These are phyloP conservation scores for Cercospora janseana DNA, from an alignment of 2,329 filamentous ascomycete species.

Conservation along the genomic window DNA sequence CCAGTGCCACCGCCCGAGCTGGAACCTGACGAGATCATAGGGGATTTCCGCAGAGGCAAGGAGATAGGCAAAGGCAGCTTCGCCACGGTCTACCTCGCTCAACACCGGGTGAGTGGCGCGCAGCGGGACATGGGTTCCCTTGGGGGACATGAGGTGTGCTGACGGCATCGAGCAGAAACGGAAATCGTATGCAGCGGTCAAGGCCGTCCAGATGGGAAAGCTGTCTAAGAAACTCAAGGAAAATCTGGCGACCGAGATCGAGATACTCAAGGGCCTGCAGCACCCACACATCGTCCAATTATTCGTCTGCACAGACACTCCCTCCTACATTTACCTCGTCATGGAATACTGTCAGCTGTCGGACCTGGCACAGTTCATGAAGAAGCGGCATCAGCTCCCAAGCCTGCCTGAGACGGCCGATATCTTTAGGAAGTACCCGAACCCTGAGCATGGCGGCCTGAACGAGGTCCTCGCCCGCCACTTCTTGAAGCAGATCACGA, in stretches of 20 bases:
- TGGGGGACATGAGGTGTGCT: slow-evolving; percentile 12
- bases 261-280: slow-evolving; percentile 87
- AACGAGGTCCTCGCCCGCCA: slow-evolving; percentile 96
- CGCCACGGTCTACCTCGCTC: slow-evolving; percentile 74
- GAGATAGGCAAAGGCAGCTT: slow-evolving; percentile 98
- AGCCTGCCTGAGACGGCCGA: slow-evolving; percentile 80
- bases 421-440: slow-evolving; percentile 92
- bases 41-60: slow-evolving; percentile 76
- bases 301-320: slow-evolving; percentile 87
- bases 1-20: slow-evolving; percentile 35
- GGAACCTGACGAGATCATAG: slow-evolving; percentile 53
- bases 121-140: neutral
- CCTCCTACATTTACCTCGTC: slow-evolving; percentile 87
- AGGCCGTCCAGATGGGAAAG: slow-evolving; percentile 86
- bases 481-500: slow-evolving; percentile 91
- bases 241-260: slow-evolving; percentile 91
- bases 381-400: slow-evolving; percentile 78
- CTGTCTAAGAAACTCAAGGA: slow-evolving; percentile 95
- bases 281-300: slow-evolving; percentile 97
- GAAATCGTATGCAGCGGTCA: slow-evolving; percentile 85
- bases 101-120: slow-evolving; percentile 35
- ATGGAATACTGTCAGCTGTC: slow-evolving; percentile 99
- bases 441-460: slow-evolving; percentile 75
- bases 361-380: slow-evolving; percentile 92
- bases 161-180: slow-evolving; percentile 54